Evolutionary conservation across 2,329 filamentous ascomycete species (phyloP), one percentile per base, ranked within the genome.

Genomic region (Penicillium sp.): DNA sequence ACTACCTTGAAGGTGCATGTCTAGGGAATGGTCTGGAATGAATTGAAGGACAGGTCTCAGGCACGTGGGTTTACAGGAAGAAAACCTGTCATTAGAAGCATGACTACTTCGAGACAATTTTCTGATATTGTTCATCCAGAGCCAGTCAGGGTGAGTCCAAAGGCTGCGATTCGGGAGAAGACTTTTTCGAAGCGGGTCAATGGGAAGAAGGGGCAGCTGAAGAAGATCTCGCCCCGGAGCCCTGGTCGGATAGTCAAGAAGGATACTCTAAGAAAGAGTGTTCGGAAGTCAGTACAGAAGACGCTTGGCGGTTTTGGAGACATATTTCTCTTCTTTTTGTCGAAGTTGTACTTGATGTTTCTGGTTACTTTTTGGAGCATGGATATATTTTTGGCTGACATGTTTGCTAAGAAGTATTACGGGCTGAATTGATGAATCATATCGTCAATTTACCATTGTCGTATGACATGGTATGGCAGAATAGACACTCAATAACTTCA

Each of bases 11-110:
- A 19, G n/a, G 52, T 19, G 3, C 28, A 30, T 35, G 25, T 48
- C 14, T 38, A 48, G 19, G 42, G 54, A 6, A 37, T 56, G 26
- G 22, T 56, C 40, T 46, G 54, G 43, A 38, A 49, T 48, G 42
- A 35, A 16, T n/a, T 56, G 38, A 56, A 38, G 40, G n/a, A 22
- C 11, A 28, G 7, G 4, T n/a, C 38, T 11, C 25, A 14, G 22
- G 3, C 7, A 53, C 35, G 19, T 16, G 6, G 1, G 22, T 37
- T 13, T 37, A 14, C 35, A 11, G 35, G 13, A 37, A 11, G 30
- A 52, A 35, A 13, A 14, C 16, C 14, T 5, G 5, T 28, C 7
- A 14, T 26, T 48, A 28, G 7, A 30, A n/a, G 43, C 22, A 7
- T 26, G 43, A 25, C 43, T 8, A 1, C 22, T 46, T 16, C 25